Percentiles rank a stretch among this genome's conserved stretches.
Conservation (phyloP, 2,329 filamentous ascomycete species). For the Aspergillus ochraceus region DNA sequence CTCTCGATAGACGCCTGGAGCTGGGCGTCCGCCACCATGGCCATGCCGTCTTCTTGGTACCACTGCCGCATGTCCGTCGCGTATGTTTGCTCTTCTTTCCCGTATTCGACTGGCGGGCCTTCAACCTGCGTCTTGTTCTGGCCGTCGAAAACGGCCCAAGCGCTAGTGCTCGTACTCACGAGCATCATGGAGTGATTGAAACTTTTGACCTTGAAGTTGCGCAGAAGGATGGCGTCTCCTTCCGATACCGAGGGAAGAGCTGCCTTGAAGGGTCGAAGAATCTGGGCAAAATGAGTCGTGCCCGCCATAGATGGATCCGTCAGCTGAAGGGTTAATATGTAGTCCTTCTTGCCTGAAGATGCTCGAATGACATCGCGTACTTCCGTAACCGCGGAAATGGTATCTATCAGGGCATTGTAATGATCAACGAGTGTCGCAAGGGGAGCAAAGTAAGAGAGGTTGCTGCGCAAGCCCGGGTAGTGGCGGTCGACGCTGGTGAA, state of each 20-base stretch:
- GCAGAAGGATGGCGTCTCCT: slow-evolving; percentile 46
- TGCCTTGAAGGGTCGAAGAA: slow-evolving; percentile 42
- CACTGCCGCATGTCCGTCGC: slow-evolving; percentile 40
- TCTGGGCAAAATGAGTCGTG: slow-evolving; percentile 39
- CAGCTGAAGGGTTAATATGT: slow-evolving; percentile 41
- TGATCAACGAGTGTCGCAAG: slow-evolving; percentile 45
- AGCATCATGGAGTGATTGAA: slow-evolving; percentile 42
- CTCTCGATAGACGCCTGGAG: slow-evolving; percentile 35
- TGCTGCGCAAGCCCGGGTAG: slow-evolving; percentile 40
- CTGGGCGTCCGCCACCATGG: slow-evolving; percentile 36
- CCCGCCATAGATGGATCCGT: slow-evolving; percentile 47
- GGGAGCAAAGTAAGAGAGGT: slow-evolving; percentile 44
- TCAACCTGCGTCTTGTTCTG: slow-evolving; percentile 30
- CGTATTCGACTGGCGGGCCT: slow-evolving; percentile 43
- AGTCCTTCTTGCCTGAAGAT: slow-evolving; percentile 40
- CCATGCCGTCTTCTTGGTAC: slow-evolving; percentile 39
- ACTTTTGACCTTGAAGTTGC: slow-evolving; percentile 47
- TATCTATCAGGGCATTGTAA: slow-evolving; percentile 41
- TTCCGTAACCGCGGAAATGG: slow-evolving; percentile 43
- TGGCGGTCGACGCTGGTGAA: slow-evolving; percentile 24
- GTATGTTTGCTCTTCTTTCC: slow-evolving; percentile 36
- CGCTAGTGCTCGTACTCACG: slow-evolving; percentile 42
- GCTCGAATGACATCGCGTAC: slow-evolving; percentile 33
- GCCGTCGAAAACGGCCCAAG: slow-evolving; percentile 48
- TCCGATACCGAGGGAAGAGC: slow-evolving; percentile 38